Base-by-base conservation (phyloP, 148 eudicot species). In the Fallopia convolvulus region DNA sequence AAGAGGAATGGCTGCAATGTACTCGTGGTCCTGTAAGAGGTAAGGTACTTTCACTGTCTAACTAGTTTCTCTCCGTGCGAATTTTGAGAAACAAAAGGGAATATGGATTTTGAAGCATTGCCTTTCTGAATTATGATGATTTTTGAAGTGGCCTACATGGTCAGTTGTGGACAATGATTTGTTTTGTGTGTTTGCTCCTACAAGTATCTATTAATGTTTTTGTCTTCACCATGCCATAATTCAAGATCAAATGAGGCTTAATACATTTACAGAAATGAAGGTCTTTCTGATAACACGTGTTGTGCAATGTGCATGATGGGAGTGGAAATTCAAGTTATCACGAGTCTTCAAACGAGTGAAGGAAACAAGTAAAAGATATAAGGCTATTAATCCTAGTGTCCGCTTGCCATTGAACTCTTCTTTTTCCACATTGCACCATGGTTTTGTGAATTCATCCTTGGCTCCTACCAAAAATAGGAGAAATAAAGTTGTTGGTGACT, bases 21-120 rank as follows among this genome's bases (percentile, higher is more conserved):
- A 94, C 74, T 92, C 98, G 6, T 94, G 98, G 98, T 94, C 98
- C 30, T 94, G 93, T 93, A 94, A 94, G 87, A 94, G 98, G 98
- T 94, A 77, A 85, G 70, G 40, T 30, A 65, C 23, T 66, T 32
- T 3, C 33, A 36, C 39, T 36, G 4, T 36, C 39, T 36, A 36
- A 36, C 4, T 36, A 79, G 93, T 92, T 40, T 81, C 89, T 10
- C 80, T 92, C 11, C 32, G 12, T 58, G 32, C 8, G 30, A 58
- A 20, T 58, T 10, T 58, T 58, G 12, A 58, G 30, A 58, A 58
- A 6, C 65, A 58, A 23, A 23, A 58, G 7, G 33, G 32, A 21
- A 58, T 23, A 23, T 7, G 13, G 13, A 58, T 58, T 23, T 32
- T 58, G 32, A 55, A n/a, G 21, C 60, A 18, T n/a, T 55, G 60